phyloP scores from a whole-genome alignment of 2,329 filamentous ascomycete genomes.

The Aspergillus pseudotamarii region DNA sequence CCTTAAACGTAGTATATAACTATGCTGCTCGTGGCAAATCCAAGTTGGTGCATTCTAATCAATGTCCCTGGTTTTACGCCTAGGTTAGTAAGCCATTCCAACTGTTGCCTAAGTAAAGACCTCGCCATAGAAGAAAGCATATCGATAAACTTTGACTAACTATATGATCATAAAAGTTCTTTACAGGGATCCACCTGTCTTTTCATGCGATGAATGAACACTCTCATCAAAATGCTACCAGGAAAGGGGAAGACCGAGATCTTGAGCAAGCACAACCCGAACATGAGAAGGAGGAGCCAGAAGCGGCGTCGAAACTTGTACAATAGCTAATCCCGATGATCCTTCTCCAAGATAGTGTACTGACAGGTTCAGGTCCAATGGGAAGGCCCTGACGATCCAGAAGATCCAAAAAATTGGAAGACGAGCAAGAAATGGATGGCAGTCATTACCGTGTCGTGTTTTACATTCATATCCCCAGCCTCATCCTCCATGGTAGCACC shows the following conservation, averaged over 20 bases:
- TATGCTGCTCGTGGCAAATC: background rate
- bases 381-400: slow-evolving; percentile 32
- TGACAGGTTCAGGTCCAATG: background rate
- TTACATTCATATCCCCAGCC: slow-evolving; percentile 65
- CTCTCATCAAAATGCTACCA: background rate
- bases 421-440: slow-evolving; percentile 60
- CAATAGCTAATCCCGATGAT: too few relatives aligned
- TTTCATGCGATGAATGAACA: background rate
- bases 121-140: too few relatives aligned
- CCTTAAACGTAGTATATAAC: background rate
- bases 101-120: too few relatives aligned
- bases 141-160: background rate
- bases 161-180: background rate
- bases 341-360: background rate
- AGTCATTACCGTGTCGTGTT: slow-evolving; percentile 57
- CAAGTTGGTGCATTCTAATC: too few relatives aligned
- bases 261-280: background rate
- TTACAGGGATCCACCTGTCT: background rate
- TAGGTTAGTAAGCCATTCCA: too few relatives aligned
- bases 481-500: slow-evolving; percentile 63
- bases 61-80: too few relatives aligned
- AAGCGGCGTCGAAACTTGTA: background rate
- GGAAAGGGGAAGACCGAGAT: background rate
- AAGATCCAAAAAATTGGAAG: slow-evolving; percentile 57
- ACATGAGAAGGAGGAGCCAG: background rate